phyloP scores from a whole-genome alignment of 257 asterid species.

The Solanum lignicaule region DNA sequence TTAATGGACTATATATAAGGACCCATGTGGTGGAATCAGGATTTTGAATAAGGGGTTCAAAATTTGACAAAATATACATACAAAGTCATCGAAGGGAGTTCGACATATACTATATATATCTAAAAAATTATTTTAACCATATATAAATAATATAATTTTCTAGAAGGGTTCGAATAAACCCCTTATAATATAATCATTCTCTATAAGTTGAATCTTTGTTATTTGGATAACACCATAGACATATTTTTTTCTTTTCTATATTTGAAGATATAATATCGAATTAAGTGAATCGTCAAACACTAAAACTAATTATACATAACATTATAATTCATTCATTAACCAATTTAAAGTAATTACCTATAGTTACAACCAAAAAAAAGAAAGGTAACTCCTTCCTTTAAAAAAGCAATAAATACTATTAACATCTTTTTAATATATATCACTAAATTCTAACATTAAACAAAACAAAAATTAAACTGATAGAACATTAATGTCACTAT shows the following conservation, averaged over 20 bases:
- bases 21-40: too few relatives aligned
- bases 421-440: background rate
- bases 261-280: too few relatives aligned
- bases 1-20: too few relatives aligned
- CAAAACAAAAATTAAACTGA: background rate
- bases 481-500: background rate
- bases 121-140: too few relatives aligned
- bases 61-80: too few relatives aligned
- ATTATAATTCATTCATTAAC: background rate
- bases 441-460: background rate
- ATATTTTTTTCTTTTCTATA: background rate
- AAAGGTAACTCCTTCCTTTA: background rate
- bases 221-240: background rate
- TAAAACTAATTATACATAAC: background rate
- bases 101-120: too few relatives aligned
- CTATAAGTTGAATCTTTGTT: background rate
- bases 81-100: too few relatives aligned
- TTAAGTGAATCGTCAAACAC: background rate
- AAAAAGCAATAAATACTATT: background rate
- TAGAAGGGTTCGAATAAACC: too few relatives aligned
- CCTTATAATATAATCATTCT: background rate
- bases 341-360: background rate
- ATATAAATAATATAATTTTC: too few relatives aligned
- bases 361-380: background rate
- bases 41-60: too few relatives aligned